Evolutionary conservation across 371 early-diverging fungal species (phyloP).

Genomic region (Zychaea mexicana): DNA sequence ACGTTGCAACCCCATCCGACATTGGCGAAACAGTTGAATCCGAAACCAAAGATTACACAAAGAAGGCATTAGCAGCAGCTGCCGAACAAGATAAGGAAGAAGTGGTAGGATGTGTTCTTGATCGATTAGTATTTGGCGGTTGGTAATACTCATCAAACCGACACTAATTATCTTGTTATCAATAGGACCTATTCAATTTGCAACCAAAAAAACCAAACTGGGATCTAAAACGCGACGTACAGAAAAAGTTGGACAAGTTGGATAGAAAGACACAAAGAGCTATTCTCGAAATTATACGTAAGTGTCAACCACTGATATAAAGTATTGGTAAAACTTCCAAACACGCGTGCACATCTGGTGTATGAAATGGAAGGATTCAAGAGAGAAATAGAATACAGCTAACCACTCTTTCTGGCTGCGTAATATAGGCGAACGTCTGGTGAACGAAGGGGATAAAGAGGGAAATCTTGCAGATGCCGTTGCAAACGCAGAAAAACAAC

Average conservation of each 20-base stretch:
- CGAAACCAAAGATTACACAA: conserved; percentile 59
- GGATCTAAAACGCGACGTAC: conserved; percentile 88
- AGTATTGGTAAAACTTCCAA: neutral
- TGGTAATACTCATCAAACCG: neutral
- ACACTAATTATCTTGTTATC: neutral
- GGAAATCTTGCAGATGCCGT: conserved; percentile 39
- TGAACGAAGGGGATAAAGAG: conserved; percentile 23
- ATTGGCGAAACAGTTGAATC: conserved; percentile 58
- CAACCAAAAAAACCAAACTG: conserved; percentile 88
- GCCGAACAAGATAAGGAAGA: conserved; percentile 67
- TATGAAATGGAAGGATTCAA: no score
- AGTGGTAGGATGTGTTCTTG: conserved; percentile 49
- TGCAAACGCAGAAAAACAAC: conserved; percentile 42
- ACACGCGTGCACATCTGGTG: no score
- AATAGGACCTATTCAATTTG: conserved; percentile 74
- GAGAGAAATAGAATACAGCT: no score
- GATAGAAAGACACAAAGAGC: conserved; percentile 74
- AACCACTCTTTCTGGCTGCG: neutral
- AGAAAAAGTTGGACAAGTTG: conserved; percentile 72
- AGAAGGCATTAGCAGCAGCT: conserved; percentile 62
- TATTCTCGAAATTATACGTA: conserved; percentile 78
- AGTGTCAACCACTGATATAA: neutral
- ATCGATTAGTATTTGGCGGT: neutral
- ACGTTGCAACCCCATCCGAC: conserved; percentile 50
- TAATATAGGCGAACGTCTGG: conserved; percentile 26